These are phyloP conservation scores for Irpex sp. DNA, from an alignment of 1,284 basidiomycete species.

Conservation along the genomic window DNA sequence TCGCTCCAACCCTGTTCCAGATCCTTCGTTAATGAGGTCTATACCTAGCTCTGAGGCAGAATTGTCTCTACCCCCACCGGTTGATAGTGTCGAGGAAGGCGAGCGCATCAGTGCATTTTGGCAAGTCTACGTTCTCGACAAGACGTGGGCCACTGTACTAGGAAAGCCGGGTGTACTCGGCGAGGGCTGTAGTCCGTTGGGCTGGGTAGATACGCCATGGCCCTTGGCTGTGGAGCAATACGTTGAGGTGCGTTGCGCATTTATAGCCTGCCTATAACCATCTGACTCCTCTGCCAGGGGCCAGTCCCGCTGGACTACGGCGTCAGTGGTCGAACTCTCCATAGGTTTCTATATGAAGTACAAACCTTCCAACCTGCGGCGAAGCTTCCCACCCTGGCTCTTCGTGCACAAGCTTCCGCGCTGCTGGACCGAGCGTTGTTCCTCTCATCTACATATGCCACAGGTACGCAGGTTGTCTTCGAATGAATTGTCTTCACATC, in stretches of 20 bases:
- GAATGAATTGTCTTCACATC: too few species aligned
- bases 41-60: conserved; percentile 5
- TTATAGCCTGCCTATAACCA: conserved; percentile 1
- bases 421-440: conserved; percentile 24
- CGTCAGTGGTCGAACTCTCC: conserved; percentile 19
- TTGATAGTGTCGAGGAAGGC: conserved; percentile 46
- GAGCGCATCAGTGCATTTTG: conserved; percentile 68
- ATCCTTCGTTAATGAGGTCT: conserved; percentile 12
- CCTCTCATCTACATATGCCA: conserved; percentile 9
- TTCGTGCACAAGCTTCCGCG: conserved; percentile 29
- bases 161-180: conserved; percentile 43
- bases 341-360: conserved; percentile 24
- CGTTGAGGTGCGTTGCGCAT: conserved; percentile 38
- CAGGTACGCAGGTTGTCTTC: conserved; percentile 4
- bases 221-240: conserved; percentile 59
- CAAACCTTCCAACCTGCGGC: conserved; percentile 13
- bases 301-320: conserved; percentile 14
- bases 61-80: conserved; percentile 28
- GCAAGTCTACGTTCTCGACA: conserved; percentile 67
- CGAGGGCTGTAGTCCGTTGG: conserved; percentile 32
- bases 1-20: conserved; percentile 12
- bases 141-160: conserved; percentile 57
- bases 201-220: conserved; percentile 62
- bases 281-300: conserved; percentile 15
- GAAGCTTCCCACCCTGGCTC: conserved; percentile 17